Evolutionary conservation across 352 stramenopile genomes (phyloP), one percentile per base, ranked within the genome.

Genomic region (Phytophthora lateralis): DNA sequence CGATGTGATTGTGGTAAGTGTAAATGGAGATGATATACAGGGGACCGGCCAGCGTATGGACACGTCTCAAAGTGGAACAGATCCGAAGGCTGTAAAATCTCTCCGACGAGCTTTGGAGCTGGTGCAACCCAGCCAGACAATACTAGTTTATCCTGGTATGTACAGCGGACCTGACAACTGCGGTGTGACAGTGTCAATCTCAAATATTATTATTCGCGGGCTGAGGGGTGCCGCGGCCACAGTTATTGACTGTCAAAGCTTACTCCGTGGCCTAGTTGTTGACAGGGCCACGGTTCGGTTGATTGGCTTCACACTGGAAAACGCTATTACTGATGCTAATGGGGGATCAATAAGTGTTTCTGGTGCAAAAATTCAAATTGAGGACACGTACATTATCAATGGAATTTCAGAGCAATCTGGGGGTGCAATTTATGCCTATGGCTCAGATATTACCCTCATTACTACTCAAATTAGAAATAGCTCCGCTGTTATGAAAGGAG

Each of bases 41-140:
- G 81, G 81, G 21, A 90, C 78, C 3, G 81, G 81, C 0, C 59
- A 72, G 24, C 74, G 78, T 20, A 86, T 88, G 78, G 65, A 85
- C 24, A 79, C 75, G 0, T 83, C 75, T 0, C 27, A 61, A 3
- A 46, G 17, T 9, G 81, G 81, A 21, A 89, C 69, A 17, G 67
- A 82, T 2, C 49, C 81, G 1, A 90, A 90, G 50, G 78, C 81
- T 2, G 51, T 90, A 0, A 53, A 76, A 17, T 72, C 81, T 2
- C 60, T 90, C 7, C 60, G 49, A 14, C 76, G 68, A 6, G 81
- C 78, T 4, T n/a, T 89, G 1, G 47, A 75, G 4, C 35, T 86
- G 1, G 77, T 63, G 2, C 55, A 58, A 6, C 20, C 62, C 0
- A 37, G 57, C 3, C 61, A 85, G 46, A 77, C 60, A 0, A 78